These are phyloP conservation scores for Stagonosporopsis tanaceti DNA, from an alignment of 2,329 filamentous ascomycete species.

Conservation along the genomic window DNA sequence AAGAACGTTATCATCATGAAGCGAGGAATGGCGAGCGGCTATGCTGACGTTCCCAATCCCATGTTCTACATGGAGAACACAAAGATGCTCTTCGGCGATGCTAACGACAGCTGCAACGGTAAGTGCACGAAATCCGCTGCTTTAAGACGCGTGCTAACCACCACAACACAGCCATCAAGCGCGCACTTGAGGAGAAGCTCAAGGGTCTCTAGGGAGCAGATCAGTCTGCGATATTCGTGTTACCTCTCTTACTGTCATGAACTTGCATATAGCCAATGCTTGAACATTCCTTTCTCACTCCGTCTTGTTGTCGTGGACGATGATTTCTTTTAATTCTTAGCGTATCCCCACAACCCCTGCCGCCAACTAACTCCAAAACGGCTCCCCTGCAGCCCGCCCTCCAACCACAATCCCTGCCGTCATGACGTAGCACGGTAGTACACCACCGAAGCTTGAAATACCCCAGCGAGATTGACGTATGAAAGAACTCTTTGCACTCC, in stretches of 20 bases:
- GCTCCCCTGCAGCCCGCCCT: constrained; percentile 9
- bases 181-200: constrained; percentile 47
- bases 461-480: constrained; percentile 9
- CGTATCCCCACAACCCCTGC: constrained; percentile 11
- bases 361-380: constrained; percentile 1
- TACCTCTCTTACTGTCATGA: background rate
- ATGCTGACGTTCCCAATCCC: constrained; percentile 89
- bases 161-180: constrained; percentile 43
- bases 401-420: constrained; percentile 5
- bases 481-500: background rate
- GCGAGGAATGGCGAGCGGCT: constrained; percentile 85
- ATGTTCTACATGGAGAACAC: constrained; percentile 93
- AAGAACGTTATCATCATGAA: constrained; percentile 96
- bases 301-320: background rate
- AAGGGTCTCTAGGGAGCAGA: constrained; percentile 33
- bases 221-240: background rate
- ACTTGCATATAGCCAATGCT: constrained; percentile 1
- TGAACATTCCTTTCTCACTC: background rate
- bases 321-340: background rate
- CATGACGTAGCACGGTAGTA: constrained; percentile 14
- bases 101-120: constrained; percentile 81
- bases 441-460: constrained; percentile 14
- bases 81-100: constrained; percentile 92
- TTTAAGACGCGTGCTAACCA: constrained; percentile 23
- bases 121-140: constrained; percentile 13